phyloP scores from a whole-genome alignment of 164 flowering plant genomes.

The Paratinospora sagittata region DNA sequence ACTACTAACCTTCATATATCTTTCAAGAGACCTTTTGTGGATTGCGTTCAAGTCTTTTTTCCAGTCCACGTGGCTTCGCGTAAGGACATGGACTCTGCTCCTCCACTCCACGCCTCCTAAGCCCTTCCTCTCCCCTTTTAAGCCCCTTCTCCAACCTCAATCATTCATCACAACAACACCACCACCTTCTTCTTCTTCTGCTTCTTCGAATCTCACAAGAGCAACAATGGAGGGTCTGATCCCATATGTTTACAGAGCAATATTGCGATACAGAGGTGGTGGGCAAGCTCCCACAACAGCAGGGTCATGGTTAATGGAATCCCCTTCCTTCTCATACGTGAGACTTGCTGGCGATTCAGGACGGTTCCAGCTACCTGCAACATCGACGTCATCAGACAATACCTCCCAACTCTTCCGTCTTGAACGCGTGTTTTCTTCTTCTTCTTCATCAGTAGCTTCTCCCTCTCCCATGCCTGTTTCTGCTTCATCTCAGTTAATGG shows the following conservation, averaged over 20 bases:
- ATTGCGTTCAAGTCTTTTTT: slow-evolving; percentile 6
- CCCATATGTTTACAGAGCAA: slow-evolving; percentile 9
- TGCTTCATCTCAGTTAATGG: background rate
- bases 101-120: too few species aligned
- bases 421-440: background rate
- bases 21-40: slow-evolving; percentile 3
- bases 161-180: background rate
- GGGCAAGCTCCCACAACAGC: slow-evolving; percentile 5
- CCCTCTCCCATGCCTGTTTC: background rate
- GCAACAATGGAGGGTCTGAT: slow-evolving; percentile 8
- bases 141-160: background rate
- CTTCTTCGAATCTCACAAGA: background rate
- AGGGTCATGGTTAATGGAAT: slow-evolving; percentile 5
- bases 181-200: background rate
- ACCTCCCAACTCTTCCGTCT: background rate
- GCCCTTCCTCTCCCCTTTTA: background rate
- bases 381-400: background rate
- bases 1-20: background rate
- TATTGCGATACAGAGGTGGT: slow-evolving; percentile 4
- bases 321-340: background rate
- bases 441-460: background rate
- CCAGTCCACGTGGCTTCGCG: background rate
- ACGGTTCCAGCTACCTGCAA: background rate
- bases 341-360: slow-evolving; percentile 10
- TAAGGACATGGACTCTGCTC: background rate